Evolutionary conservation across 75 land plant species (phyloP), one percentile per base, ranked within the genome.

Genomic region (Pinus taeda): DNA sequence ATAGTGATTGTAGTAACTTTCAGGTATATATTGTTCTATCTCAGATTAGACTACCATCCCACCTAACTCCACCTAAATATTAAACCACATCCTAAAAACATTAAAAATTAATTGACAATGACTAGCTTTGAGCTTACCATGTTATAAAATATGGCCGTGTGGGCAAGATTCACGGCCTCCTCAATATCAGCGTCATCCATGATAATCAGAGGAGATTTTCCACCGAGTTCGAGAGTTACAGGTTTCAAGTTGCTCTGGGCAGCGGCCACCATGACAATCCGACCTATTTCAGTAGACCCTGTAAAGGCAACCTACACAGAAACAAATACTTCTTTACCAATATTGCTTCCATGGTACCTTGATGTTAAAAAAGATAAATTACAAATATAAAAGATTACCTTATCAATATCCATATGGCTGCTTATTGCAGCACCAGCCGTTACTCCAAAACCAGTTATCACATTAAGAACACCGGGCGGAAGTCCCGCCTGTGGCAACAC

Each of bases 401-500:
- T 90, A 80, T 96, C 96, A 15, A 96, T 83, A 58, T 93, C 96
- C 94, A 96, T 96, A 75, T 96, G 98, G 74, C 85, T 81, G 59
- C 86, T 71, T 81, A 96, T 81, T 22, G 98, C 92, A 42, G 90
- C 91, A 12, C 98, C 98, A 24, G 94, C 96, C 65, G 94, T 88
- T 0, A 79, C 84, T 49, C 98, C 98, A 84, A 79, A 95, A 3
- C 98, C 94, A 60, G 92, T 81, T 21, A 96, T 75, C 1, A 96
- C 87, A 81, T 96, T 96, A 15, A 96, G 65, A 59, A 93, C 98
- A 21, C 98, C 98, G 15, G 78, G 77, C 4, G 98, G 98, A 71
- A 96, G 86, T 21, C 96, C 98, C 36, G 94, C 98, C 91, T 96
- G 79, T 37, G n/a, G 1, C 22, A 60, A 20, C n/a, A 21, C 1